These are phyloP conservation scores for Eragrostis nindensis DNA, from an alignment of 176 grass and related monocot species.

Conservation along the genomic window DNA sequence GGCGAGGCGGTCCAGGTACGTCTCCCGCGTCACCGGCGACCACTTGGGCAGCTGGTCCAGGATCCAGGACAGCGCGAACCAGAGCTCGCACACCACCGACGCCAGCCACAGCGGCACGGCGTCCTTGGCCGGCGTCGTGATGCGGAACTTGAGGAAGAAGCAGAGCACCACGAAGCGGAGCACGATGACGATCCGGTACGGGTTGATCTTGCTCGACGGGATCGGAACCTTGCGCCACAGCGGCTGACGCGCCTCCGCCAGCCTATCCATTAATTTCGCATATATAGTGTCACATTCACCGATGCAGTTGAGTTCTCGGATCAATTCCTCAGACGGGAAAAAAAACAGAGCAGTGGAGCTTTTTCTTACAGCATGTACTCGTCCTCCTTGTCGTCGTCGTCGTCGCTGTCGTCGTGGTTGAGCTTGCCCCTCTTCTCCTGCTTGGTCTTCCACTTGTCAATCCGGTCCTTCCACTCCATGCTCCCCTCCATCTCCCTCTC, in stretches of 20 bases:
- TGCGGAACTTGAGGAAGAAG: conserved; percentile 94
- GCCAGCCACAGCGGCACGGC: conserved; percentile 82
- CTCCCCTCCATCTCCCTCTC: conserved; percentile 90
- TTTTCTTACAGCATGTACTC: conserved; percentile 82
- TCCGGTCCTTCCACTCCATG: conserved; percentile 98
- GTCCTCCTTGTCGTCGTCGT: conserved; percentile 73
- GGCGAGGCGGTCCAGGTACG: conserved; percentile 91
- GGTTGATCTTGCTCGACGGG: conserved; percentile 90
- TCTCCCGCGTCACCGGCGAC: conserved; percentile 85
- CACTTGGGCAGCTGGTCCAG: conserved; percentile 99
- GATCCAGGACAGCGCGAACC: conserved; percentile 99
- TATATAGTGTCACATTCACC: too few species aligned
- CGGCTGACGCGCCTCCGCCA: conserved; percentile 87
- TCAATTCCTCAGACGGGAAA: too few species aligned
- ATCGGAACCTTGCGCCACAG: conserved; percentile 94
- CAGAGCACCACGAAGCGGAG: conserved; percentile 78
- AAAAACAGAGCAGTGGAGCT: too few species aligned
- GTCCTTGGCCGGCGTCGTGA: conserved; percentile 78
- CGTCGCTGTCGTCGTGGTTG: conserved; percentile 63
- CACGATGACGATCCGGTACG: conserved; percentile 96
- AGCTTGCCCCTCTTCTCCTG: conserved; percentile 85
- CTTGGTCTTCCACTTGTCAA: conserved; percentile 93
- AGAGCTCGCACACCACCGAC: conserved; percentile 91
- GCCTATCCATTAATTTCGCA: conserved; percentile 27
- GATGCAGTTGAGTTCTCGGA: too few species aligned